phyloP scores from a whole-genome alignment of 2,329 filamentous ascomycete species.

The Blastomyces gilchristii region DNA sequence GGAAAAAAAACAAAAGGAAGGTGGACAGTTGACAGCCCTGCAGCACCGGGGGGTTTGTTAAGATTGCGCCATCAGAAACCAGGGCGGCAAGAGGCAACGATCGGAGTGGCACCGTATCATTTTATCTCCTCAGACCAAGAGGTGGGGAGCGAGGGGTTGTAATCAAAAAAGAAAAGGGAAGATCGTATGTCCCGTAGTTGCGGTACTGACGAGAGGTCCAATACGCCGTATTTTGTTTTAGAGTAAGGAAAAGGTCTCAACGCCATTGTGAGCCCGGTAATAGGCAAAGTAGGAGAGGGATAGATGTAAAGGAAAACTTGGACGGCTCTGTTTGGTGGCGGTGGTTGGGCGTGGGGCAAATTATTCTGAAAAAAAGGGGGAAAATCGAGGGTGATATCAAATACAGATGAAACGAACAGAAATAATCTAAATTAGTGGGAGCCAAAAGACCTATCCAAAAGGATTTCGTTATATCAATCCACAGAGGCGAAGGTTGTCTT shows the following conservation, averaged over 20 bases:
- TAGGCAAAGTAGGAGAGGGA: constrained; percentile 10
- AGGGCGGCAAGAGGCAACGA: background rate
- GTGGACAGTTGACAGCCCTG: background rate
- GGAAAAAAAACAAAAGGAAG: constrained; percentile 18
- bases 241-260: background rate
- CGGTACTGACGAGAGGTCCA: background rate
- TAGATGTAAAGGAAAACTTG: constrained; percentile 10
- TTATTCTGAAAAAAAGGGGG: background rate
- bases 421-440: constrained; percentile 12
- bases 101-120: constrained; percentile 3
- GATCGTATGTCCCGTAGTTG: constrained; percentile 1
- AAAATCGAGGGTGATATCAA: constrained; percentile 13
- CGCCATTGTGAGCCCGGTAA: constrained; percentile 1
- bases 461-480: constrained; percentile 70
- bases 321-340: background rate
- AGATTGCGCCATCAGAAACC: constrained; percentile 5
- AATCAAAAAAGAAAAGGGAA: constrained; percentile 4
- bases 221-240: background rate
- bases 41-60: background rate
- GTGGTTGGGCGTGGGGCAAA: constrained; percentile 13
- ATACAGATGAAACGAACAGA: constrained; percentile 12
- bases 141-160: background rate
- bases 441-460: constrained; percentile 1
- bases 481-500: constrained; percentile 95
- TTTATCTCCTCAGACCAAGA: background rate